Conservation (phyloP, 805 yeast species). For the Isabelozyma heimii region DNA sequence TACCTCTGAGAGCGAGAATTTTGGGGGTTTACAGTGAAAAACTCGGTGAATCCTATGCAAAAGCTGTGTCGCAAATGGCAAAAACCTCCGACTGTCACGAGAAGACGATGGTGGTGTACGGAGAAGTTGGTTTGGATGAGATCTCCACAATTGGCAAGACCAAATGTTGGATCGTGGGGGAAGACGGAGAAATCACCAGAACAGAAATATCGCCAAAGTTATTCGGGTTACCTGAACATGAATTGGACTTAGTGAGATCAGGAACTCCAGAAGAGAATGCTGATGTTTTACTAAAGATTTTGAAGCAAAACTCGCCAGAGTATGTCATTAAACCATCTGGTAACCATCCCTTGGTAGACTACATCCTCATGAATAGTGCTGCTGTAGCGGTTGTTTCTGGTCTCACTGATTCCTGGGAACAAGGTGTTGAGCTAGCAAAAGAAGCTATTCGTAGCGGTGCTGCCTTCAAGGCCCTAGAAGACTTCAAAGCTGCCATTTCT, state of each 20-base stretch:
- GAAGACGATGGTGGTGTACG: constrained; percentile 87
- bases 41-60: constrained; percentile 81
- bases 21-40: constrained; percentile 84
- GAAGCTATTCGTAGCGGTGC: constrained; percentile 63
- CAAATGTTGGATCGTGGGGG: constrained; percentile 68
- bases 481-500: constrained; percentile 35
- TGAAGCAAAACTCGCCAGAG: constrained; percentile 43
- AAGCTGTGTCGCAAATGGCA: constrained; percentile 69
- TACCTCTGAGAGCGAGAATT: constrained; percentile 73
- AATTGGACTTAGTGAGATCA: constrained; percentile 64
- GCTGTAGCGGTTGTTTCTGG: constrained; percentile 84
- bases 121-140: constrained; percentile 89
- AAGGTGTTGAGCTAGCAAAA: constrained; percentile 76
- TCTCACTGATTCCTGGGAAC: constrained; percentile 61
- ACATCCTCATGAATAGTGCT: constrained; percentile 85
- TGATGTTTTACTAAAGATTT: constrained; percentile 41
- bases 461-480: constrained; percentile 59
- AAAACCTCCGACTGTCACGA: constrained; percentile 40
- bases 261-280: constrained; percentile 92
- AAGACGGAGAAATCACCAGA: constrained; percentile 38
- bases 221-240: constrained; percentile 77
- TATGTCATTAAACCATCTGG: constrained; percentile 40
- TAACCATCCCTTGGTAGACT: constrained; percentile 71
- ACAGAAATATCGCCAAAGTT: constrained; percentile 64
- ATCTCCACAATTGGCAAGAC: constrained; percentile 87